These are phyloP conservation scores for Peronospora farinosa DNA, from an alignment of 352 stramenopile species.

Conservation along the genomic window DNA sequence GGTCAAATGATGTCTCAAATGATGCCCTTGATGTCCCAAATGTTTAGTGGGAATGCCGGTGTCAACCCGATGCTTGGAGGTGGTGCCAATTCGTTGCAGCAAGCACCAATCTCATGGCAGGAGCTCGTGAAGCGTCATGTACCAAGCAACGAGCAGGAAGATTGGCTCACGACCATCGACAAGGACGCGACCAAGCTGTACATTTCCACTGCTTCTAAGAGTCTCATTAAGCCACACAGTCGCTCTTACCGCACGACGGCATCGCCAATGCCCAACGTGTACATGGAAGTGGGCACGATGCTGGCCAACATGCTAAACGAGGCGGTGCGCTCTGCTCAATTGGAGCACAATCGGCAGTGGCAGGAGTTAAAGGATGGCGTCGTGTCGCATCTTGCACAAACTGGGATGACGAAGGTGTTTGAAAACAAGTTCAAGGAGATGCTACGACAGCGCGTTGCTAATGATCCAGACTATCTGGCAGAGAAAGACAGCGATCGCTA, in stretches of 20 bases:
- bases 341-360: conserved; percentile 56
- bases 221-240: conserved; percentile 40
- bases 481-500: conserved; percentile 45
- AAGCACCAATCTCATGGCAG: conserved; percentile 45
- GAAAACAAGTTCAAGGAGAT: conserved; percentile 57
- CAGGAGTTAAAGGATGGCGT: conserved; percentile 45
- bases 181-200: conserved; percentile 44
- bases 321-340: conserved; percentile 47
- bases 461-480: conserved; percentile 47
- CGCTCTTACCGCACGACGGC: conserved; percentile 49
- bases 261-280: conserved; percentile 50
- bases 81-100: conserved; percentile 27
- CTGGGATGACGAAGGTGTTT: conserved; percentile 44
- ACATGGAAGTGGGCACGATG: conserved; percentile 56
- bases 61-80: conserved; percentile 26
- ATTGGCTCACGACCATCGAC: conserved; percentile 65
- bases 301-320: conserved; percentile 58
- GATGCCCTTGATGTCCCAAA: conserved; percentile 85
- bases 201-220: conserved; percentile 24
- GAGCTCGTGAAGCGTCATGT: conserved; percentile 64
- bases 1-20: conserved; percentile 83
- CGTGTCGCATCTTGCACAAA: conserved; percentile 43
- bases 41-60: conserved; percentile 38
- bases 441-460: conserved; percentile 42
- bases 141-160: conserved; percentile 41